A percentile compares a stretch with the other conserved stretches of the same genome.
Conservation (phyloP, 2,329 filamentous ascomycete genomes). For the Fusarium zealandicum region DNA sequence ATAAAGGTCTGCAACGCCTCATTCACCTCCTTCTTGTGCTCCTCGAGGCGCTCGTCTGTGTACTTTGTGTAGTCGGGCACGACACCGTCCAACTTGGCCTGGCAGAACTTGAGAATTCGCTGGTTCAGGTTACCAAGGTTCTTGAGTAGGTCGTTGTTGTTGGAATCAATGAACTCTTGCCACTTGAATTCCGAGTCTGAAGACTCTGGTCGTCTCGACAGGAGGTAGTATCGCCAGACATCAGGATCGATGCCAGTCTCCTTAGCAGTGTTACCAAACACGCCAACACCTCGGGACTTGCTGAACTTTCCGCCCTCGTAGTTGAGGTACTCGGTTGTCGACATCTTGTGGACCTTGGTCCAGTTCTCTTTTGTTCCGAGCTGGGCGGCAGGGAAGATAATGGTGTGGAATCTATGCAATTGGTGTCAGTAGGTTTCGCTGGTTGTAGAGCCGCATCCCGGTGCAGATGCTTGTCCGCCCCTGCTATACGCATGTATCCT, state of each 20-base stretch:
- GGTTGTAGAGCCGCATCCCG: too few relatives aligned
- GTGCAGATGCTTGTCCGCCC: neutral
- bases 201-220: constrained; percentile 84
- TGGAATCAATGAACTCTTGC: constrained; percentile 80
- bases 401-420: constrained; percentile 66
- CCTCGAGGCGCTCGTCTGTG: constrained; percentile 61
- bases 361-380: constrained; percentile 84
- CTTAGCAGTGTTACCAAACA: constrained; percentile 89
- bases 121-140: constrained; percentile 80
- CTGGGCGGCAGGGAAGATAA: constrained; percentile 89
- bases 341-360: constrained; percentile 89
- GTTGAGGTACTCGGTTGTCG: constrained; percentile 86
- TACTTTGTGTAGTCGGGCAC: constrained; percentile 69
- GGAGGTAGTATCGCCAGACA: constrained; percentile 93
- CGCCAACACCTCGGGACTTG: constrained; percentile 87
- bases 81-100: constrained; percentile 75
- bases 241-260: constrained; percentile 84
- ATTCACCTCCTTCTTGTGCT: constrained; percentile 69
- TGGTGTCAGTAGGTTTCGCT: constrained; percentile 10
- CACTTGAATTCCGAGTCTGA: constrained; percentile 91
- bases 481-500: too few relatives aligned
- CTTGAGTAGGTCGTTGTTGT: constrained; percentile 87
- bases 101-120: constrained; percentile 76
- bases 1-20: constrained; percentile 71
- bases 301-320: constrained; percentile 92